A percentile compares a stretch with the other conserved stretches of the same genome.
phyloP scores from a whole-genome alignment of 176 grass and related monocot species.

The Chrysopogon serrulatus region DNA sequence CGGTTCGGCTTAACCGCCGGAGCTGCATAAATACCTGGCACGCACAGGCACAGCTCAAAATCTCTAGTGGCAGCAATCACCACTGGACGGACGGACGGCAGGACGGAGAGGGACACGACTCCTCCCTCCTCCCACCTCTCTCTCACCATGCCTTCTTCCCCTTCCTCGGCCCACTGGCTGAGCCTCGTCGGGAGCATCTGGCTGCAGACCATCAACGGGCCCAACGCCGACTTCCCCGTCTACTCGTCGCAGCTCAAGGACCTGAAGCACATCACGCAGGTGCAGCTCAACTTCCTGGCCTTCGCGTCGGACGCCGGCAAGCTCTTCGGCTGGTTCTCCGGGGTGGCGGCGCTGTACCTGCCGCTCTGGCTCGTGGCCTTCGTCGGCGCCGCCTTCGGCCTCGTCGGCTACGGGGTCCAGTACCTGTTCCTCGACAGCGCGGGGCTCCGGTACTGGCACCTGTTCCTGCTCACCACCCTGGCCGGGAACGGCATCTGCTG shows the following conservation, averaged over 20 bases:
- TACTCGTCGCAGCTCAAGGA: slow-evolving; percentile 99
- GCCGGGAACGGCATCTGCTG: slow-evolving; percentile 98
- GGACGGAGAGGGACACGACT: background rate
- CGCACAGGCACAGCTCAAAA: slow-evolving; percentile 14
- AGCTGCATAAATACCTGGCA: slow-evolving; percentile 54
- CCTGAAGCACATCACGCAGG: slow-evolving; percentile 79
- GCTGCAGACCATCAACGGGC: slow-evolving; percentile 92
- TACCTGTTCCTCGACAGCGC: slow-evolving; percentile 73
- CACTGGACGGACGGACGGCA: too few relatives aligned
- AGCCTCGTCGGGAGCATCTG: slow-evolving; percentile 94
- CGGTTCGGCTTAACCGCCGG: slow-evolving; percentile 31
- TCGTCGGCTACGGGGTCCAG: slow-evolving; percentile 90
- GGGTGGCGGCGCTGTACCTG: slow-evolving; percentile 72
- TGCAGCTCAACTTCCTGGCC: slow-evolving; percentile 94
- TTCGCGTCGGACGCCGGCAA: slow-evolving; percentile 97
- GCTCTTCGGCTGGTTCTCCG: slow-evolving; percentile 97
- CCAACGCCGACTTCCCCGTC: slow-evolving; percentile 92
- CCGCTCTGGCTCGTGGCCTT: slow-evolving; percentile 74
- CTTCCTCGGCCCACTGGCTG: slow-evolving; percentile 72
- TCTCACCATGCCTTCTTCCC: slow-evolving; percentile 49
- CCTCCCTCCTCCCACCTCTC: background rate
- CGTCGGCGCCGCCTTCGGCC: slow-evolving; percentile 56
- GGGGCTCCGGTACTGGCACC: slow-evolving; percentile 59
- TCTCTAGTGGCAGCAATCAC: slow-evolving; percentile 23
- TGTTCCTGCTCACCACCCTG: slow-evolving; percentile 83